Conservation (phyloP, 345 rosid species). For the Melaleuca quinquenervia region DNA sequence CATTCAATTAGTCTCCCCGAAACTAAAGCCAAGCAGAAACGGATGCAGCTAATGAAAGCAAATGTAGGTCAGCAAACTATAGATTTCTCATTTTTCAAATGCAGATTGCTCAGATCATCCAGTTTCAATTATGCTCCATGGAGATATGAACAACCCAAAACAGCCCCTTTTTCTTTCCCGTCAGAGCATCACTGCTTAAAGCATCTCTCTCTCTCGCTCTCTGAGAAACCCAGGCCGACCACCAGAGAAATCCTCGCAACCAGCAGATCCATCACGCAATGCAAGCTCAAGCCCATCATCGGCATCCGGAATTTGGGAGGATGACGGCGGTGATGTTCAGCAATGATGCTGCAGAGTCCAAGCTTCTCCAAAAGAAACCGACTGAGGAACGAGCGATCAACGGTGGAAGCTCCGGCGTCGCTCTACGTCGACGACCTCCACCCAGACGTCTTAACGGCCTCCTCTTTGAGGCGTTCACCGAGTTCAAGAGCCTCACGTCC, state of each 20-base stretch:
- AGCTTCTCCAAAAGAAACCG: background rate
- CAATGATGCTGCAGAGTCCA: background rate
- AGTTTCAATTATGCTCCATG: background rate
- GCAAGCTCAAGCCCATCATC: slow-evolving; percentile 41
- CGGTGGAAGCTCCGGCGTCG: slow-evolving; percentile 27
- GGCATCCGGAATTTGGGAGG: background rate
- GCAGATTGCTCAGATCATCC: background rate
- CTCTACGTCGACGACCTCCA: slow-evolving; percentile 72
- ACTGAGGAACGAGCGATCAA: background rate
- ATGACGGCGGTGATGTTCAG: no score
- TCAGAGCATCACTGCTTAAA: background rate
- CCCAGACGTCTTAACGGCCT: slow-evolving; percentile 36
- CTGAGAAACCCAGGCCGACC: slow-evolving; percentile 48
- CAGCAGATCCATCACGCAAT: slow-evolving; percentile 46
- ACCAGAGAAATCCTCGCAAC: slow-evolving; percentile 70
- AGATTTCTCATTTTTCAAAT: background rate
- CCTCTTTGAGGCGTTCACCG: slow-evolving; percentile 44
- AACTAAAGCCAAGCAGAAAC: background rate
- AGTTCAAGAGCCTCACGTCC: slow-evolving; percentile 54
- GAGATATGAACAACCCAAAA: background rate
- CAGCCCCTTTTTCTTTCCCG: background rate
- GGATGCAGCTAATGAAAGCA: background rate
- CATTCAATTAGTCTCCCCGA: background rate
- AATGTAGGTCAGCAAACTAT: background rate
- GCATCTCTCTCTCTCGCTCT: background rate